Evolutionary conservation across 2,329 filamentous ascomycete species (phyloP), one percentile per base, ranked within the genome.

Genomic region (Pseudocercospora crystallina): DNA sequence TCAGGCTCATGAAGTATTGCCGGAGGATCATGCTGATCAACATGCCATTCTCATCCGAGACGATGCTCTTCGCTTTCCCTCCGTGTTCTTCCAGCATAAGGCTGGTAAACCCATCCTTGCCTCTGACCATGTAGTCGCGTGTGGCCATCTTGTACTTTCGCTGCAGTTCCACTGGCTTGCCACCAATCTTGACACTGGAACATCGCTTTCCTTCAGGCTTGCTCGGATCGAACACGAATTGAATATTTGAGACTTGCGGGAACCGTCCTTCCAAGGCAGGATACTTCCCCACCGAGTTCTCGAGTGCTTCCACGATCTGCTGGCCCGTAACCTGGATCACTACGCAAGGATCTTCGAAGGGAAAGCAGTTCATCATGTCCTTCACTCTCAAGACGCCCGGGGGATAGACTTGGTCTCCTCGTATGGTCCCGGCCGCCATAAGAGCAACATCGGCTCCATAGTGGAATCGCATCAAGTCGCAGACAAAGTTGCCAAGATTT

Each of bases 401-500:
- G 0, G 89, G 84, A 62, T 95, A 96, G 30, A 96, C 84, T 68
- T 94, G 89, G 64, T 96, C 90, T 1, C 90, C 90, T 11, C 90
- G 82, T 46, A 95, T 89, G 0, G 90, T 95, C 0, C 90, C 90
- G 0, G 87, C 80, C 0, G 88, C 89, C 84, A 95, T 94, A 56
- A 95, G n/a, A 77, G 29, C 84, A 82, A 65, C 89, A 61, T 96
- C 91, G 0, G 88, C 84, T 5, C 78, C 73, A 66, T 96, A 90
- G 65, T 95, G 86, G 54, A 83, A 83, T 7, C 89, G 81, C 89
- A 96, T 95, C 17, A 96, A 79, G 66, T 96, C 90, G 70, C 88
- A 94, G 2, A 95, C 86, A 68, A 95, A 95, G 70, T 96, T 96
- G 1, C 87, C 90, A 11, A 95, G 74, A 64, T 96, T 96, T 47